A percentile compares a stretch with the other conserved stretches of the same genome.
Conservation (phyloP, 140 eudicot species). For the Flaveria floridana region DNA sequence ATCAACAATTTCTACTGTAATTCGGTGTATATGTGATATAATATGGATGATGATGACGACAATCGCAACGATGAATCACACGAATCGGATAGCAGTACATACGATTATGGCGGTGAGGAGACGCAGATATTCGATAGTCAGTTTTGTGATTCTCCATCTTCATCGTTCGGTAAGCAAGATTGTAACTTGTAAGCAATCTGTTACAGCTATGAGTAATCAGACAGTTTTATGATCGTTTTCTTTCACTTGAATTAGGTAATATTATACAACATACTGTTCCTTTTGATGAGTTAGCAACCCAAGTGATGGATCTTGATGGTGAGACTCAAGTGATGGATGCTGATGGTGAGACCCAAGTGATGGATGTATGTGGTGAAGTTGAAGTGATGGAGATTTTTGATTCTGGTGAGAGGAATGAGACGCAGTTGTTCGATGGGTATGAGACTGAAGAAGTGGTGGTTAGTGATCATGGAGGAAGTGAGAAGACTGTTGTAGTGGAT, state of each 20-base stretch:
- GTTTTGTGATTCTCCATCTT: conserved; percentile 34
- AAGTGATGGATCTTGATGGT: conserved; percentile 45
- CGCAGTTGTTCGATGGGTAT: conserved; percentile 51
- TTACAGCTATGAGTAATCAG: neutral
- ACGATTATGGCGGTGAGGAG: conserved; percentile 36
- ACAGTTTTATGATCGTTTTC: conserved; percentile 6
- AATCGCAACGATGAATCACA: conserved; percentile 17
- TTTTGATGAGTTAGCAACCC: conserved; percentile 54
- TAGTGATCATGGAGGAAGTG: conserved; percentile 45
- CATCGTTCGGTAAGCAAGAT: conserved; percentile 29
- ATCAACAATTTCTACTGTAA: neutral
- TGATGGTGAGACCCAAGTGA: conserved; percentile 56
- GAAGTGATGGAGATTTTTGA: conserved; percentile 51
- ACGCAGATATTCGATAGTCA: conserved; percentile 52
- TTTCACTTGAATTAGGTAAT: conserved; percentile 34
- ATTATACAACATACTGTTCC: conserved; percentile 33
- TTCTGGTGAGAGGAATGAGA: conserved; percentile 30
- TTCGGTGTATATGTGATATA: conserved; percentile 21
- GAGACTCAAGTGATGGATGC: conserved; percentile 58
- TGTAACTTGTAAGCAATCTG: neutral
- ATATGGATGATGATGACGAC: conserved; percentile 38
- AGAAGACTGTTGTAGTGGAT: conserved; percentile 40
- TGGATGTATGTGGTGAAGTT: conserved; percentile 41
- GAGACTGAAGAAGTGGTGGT: conserved; percentile 50
- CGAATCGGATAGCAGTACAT: conserved; percentile 32